These are phyloP conservation scores for Erigeron philadelphicus DNA, from an alignment of 140 eudicot genomes.

Conservation along the genomic window DNA sequence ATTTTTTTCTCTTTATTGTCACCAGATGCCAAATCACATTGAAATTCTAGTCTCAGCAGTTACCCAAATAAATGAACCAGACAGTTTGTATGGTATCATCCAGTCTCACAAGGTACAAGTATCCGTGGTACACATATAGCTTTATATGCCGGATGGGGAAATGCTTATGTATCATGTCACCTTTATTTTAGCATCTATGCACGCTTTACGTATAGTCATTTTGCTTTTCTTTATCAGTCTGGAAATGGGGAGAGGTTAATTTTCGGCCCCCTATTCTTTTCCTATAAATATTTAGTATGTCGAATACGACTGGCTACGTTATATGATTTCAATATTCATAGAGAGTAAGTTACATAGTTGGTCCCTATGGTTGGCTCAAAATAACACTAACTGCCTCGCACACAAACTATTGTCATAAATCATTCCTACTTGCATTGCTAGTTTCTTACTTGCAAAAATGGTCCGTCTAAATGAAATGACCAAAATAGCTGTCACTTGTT, in stretches of 20 bases:
- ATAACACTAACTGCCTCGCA: too few relatives aligned
- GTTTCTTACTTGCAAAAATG: too few relatives aligned
- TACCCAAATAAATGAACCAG: constrained; percentile 96
- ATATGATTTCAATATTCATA: too few relatives aligned
- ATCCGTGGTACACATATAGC: constrained; percentile 10
- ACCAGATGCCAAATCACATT: constrained; percentile 81
- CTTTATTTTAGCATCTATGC: not conserved
- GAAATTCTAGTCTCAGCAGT: constrained; percentile 84
- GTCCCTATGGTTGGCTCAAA: too few relatives aligned
- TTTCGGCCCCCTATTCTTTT: not conserved
- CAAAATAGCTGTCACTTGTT: too few relatives aligned
- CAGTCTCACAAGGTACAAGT: constrained; percentile 77
- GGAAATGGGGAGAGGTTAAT: not conserved
- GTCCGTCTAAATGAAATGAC: too few relatives aligned
- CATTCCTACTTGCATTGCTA: too few relatives aligned
- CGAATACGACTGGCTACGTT: too few relatives aligned
- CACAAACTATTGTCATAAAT: too few relatives aligned
- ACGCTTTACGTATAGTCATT: not conserved
- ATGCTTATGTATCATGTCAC: not conserved
- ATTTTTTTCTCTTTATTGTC: not conserved
- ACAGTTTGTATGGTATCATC: constrained; percentile 92
- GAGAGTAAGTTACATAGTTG: too few relatives aligned
- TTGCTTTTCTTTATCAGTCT: not conserved
- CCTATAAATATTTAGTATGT: too few relatives aligned
- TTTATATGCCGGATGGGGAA: constrained; percentile 6